Conservation (phyloP, 1,139 yeast genomes). For the Scheffersomyces quercinus region DNA sequence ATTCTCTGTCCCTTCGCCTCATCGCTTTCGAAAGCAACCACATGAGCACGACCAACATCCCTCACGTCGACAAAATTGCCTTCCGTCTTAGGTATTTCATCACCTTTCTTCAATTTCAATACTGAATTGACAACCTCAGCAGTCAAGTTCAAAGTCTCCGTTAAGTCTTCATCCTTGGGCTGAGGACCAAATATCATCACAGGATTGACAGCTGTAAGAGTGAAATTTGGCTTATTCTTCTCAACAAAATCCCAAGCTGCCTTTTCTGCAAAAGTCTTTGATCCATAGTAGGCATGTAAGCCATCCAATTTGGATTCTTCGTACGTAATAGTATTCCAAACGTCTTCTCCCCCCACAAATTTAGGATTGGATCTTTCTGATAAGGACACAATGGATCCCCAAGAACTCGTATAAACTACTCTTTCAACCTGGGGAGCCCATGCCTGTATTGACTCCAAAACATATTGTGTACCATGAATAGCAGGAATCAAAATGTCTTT, state of each 20-base stretch:
- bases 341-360: slow-evolving; percentile 33
- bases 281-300: slow-evolving; percentile 34
- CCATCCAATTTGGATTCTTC: slow-evolving; percentile 40
- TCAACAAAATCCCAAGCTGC: slow-evolving; percentile 35
- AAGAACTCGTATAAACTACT: slow-evolving; percentile 45
- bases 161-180: slow-evolving; percentile 22
- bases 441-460: slow-evolving; percentile 21
- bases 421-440: slow-evolving; percentile 28
- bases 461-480: slow-evolving; percentile 5
- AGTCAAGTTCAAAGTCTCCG: slow-evolving; percentile 31
- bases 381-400: slow-evolving; percentile 42
- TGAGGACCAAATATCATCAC: slow-evolving; percentile 45
- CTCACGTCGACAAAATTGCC: slow-evolving; percentile 15
- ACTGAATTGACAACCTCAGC: slow-evolving; percentile 30
- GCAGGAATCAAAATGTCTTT: slow-evolving; percentile 9
- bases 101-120: slow-evolving; percentile 16
- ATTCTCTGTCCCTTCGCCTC: slow-evolving; percentile 11
- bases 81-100: slow-evolving; percentile 10
- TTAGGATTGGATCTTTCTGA: slow-evolving; percentile 34
- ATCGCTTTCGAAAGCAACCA: slow-evolving; percentile 11
- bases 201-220: slow-evolving; percentile 30
- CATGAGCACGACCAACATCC: slow-evolving; percentile 16
- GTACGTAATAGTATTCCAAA: slow-evolving; percentile 40
- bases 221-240: slow-evolving; percentile 17
- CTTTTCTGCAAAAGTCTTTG: slow-evolving; percentile 30